Conservation (phyloP, 2,329 filamentous ascomycete species). For the Cladosporium sp. region DNA sequence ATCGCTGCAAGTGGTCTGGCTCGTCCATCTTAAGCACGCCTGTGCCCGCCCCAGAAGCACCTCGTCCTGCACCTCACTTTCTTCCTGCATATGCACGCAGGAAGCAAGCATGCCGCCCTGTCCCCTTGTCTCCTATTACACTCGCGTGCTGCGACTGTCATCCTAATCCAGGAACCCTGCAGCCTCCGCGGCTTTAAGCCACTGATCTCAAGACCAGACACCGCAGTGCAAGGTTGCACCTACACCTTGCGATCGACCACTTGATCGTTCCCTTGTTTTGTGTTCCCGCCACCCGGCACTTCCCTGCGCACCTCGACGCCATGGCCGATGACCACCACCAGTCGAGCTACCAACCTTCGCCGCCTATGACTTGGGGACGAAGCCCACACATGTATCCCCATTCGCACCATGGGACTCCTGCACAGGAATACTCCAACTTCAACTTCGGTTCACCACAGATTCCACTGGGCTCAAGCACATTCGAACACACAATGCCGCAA, state of each 20-base stretch:
- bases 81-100: conserved; percentile 13
- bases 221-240: conserved; percentile 7
- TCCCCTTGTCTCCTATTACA: conserved; percentile 10
- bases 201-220: conserved; percentile 2
- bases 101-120: conserved; percentile 8
- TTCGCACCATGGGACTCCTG: conserved; percentile 64
- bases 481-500: conserved; percentile 53
- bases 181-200: conserved; percentile 7
- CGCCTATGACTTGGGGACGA: conserved; percentile 24
- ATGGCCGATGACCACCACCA: conserved; percentile 30
- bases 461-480: conserved; percentile 49
- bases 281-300: conserved; percentile 11
- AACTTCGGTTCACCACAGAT: conserved; percentile 62
- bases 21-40: conserved; percentile 13
- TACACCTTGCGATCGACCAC: conserved; percentile 9
- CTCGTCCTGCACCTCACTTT: conserved; percentile 12
- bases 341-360: conserved; percentile 25
- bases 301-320: conserved; percentile 14
- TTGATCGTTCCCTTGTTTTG: conserved; percentile 5
- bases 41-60: conserved; percentile 4
- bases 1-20: conserved; percentile 1
- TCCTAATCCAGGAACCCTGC: conserved; percentile 10
- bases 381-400: conserved; percentile 38
- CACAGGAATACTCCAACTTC: conserved; percentile 63
- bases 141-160: conserved; percentile 8